Evolutionary conservation across 441 rosid species (phyloP).

Genomic region (Populus trichocarpa): DNA sequence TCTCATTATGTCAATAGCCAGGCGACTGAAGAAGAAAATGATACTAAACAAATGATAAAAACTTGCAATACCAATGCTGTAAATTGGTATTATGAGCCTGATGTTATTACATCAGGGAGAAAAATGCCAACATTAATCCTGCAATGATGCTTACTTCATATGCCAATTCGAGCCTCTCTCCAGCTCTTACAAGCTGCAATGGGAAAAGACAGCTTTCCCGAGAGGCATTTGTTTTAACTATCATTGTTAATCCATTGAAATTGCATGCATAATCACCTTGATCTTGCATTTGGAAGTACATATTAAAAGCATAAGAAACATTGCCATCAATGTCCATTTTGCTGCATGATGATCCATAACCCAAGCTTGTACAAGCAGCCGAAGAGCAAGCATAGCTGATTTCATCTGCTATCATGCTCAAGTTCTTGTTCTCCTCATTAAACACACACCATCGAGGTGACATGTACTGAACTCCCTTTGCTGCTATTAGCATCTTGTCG

Average conservation of each 20-base stretch:
- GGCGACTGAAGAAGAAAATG: background rate
- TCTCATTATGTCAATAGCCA: background rate
- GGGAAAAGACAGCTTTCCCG: slow-evolving; percentile 46
- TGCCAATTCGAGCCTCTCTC: slow-evolving; percentile 22
- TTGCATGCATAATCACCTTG: slow-evolving; percentile 62
- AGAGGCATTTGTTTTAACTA: slow-evolving; percentile 41
- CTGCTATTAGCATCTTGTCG: slow-evolving; percentile 46
- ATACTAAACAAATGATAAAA: background rate
- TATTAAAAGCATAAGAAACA: slow-evolving; percentile 73
- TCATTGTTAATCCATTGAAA: slow-evolving; percentile 51
- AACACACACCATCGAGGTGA: slow-evolving; percentile 62
- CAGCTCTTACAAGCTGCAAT: slow-evolving; percentile 42
- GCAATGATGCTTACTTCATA: slow-evolving; percentile 14
- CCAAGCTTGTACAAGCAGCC: slow-evolving; percentile 57
- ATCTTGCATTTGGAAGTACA: slow-evolving; percentile 51
- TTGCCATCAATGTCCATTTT: slow-evolving; percentile 24
- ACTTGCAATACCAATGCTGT: background rate
- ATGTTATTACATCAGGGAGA: slow-evolving; percentile 18
- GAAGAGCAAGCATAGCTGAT: slow-evolving; percentile 46
- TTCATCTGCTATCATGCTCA: slow-evolving; percentile 15
- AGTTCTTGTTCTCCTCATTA: slow-evolving; percentile 16
- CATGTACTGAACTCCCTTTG: slow-evolving; percentile 63
- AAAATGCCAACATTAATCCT: slow-evolving; percentile 26
- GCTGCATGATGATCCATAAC: slow-evolving; percentile 42
- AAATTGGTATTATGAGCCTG: background rate